A percentile compares a stretch with the other conserved stretches of the same genome.
These are phyloP conservation scores for Tulasnella sp. DNA, from an alignment of 768 basidiomycete species.

Conservation along the genomic window DNA sequence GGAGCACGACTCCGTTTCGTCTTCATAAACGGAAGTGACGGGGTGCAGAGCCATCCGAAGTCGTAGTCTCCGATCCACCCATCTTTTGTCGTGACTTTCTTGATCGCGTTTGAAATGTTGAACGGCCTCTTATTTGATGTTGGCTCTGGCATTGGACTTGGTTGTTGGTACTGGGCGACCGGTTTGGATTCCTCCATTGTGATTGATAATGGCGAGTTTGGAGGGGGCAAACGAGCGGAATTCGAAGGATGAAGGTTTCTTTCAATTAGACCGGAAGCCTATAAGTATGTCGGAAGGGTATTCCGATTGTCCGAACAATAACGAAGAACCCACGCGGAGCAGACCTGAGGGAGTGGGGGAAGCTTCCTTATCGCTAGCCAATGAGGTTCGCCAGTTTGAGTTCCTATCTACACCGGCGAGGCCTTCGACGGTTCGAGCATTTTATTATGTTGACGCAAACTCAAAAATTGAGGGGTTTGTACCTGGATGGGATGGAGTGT, in stretches of 20 bases:
- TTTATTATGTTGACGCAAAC: too few species aligned
- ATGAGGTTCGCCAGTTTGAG: background rate
- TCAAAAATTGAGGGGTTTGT: too few species aligned
- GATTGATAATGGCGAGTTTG: background rate
- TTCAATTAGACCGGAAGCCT: background rate
- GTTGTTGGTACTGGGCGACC: background rate
- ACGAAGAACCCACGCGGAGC: background rate
- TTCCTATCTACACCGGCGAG: too few species aligned
- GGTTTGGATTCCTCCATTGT: background rate
- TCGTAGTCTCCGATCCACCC: constrained; percentile 76
- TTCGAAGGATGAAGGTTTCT: too few species aligned
- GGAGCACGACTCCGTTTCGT: constrained; percentile 31
- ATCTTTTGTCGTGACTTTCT: constrained; percentile 10
- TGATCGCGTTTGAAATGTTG: background rate
- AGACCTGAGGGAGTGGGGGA: background rate
- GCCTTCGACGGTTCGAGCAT: too few species aligned
- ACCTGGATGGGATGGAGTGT: too few species aligned
- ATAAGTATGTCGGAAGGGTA: background rate
- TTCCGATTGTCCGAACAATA: too few species aligned
- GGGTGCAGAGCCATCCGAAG: constrained; percentile 63
- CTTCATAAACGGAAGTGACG: constrained; percentile 48
- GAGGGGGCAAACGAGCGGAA: background rate
- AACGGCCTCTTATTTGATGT: background rate
- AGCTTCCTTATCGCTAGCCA: constrained; percentile 10
- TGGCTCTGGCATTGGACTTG: background rate